A percentile compares a stretch with the other conserved stretches of the same genome.
These are phyloP conservation scores for Trametes punicea DNA, from an alignment of 768 basidiomycete genomes.

Conservation along the genomic window DNA sequence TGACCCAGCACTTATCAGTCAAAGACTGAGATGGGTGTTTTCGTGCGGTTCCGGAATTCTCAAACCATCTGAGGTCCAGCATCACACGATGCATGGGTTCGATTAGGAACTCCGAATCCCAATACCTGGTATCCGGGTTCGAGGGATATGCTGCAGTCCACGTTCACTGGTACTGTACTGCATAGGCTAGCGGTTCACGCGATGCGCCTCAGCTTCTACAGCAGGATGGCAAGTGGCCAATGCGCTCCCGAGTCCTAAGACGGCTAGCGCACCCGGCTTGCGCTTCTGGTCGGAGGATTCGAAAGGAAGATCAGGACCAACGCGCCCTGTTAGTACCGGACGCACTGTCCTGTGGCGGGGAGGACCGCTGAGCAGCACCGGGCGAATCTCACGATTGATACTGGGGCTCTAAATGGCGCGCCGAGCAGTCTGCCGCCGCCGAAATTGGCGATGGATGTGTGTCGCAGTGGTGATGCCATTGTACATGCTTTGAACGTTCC, in stretches of 20 bases:
- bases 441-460: neutral
- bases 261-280: no score
- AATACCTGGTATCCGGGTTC: constrained; percentile 2
- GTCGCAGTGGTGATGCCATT: neutral
- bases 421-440: neutral
- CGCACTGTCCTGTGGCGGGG: no score
- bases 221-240: constrained; percentile 1
- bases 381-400: constrained; percentile 8
- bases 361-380: neutral
- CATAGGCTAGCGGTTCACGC: neutral
- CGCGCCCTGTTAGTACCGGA: no score
- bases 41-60: constrained; percentile 3
- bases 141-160: neutral
- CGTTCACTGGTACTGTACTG: neutral
- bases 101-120: neutral
- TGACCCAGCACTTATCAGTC: constrained; percentile 1
- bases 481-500: neutral
- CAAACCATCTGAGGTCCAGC: constrained; percentile 5
- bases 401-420: neutral
- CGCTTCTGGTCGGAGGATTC: constrained; percentile 13
- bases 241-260: no score
- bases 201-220: neutral
- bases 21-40: neutral
- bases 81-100: no score
- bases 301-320: neutral